Conservation (phyloP, 257 asterid species). For the Scutellaria galericulata region DNA sequence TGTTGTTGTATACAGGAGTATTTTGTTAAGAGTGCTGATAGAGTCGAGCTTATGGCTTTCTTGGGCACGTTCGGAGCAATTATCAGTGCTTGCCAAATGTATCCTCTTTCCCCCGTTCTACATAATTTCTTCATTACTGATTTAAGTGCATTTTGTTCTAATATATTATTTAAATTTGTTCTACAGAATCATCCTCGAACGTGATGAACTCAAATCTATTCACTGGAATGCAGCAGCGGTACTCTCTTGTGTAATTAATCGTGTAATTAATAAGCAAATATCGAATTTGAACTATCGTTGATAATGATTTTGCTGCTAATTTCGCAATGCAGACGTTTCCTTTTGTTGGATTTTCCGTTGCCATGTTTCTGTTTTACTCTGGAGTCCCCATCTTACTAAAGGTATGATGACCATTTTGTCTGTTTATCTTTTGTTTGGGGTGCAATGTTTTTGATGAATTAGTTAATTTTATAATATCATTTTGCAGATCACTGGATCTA, state of each 20-base stretch:
- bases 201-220: slow-evolving; percentile 75
- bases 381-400: slow-evolving; percentile 78
- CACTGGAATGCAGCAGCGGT: slow-evolving; percentile 87
- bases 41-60: slow-evolving; percentile 91
- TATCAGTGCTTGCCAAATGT: slow-evolving; percentile 87
- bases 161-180: slow-evolving; percentile 45
- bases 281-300: not conserved
- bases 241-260: not conserved
- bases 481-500: slow-evolving; percentile 83
- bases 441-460: not conserved
- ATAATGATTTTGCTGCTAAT: slow-evolving; percentile 18
- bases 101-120: slow-evolving; percentile 42
- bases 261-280: not conserved
- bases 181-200: slow-evolving; percentile 79
- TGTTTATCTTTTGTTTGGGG: not conserved
- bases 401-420: slow-evolving; percentile 45
- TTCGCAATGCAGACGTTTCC: slow-evolving; percentile 70
- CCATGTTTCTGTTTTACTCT: slow-evolving; percentile 90
- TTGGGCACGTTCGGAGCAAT: slow-evolving; percentile 94
- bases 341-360: slow-evolving; percentile 78
- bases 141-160: not conserved
- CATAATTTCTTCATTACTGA: slow-evolving; percentile 11
- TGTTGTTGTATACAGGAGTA: slow-evolving; percentile 63
- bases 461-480: slow-evolving; percentile 1
- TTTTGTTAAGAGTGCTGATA: slow-evolving; percentile 86